Conservation (phyloP, 805 yeast genomes). For the Lipomyces orientalis region DNA sequence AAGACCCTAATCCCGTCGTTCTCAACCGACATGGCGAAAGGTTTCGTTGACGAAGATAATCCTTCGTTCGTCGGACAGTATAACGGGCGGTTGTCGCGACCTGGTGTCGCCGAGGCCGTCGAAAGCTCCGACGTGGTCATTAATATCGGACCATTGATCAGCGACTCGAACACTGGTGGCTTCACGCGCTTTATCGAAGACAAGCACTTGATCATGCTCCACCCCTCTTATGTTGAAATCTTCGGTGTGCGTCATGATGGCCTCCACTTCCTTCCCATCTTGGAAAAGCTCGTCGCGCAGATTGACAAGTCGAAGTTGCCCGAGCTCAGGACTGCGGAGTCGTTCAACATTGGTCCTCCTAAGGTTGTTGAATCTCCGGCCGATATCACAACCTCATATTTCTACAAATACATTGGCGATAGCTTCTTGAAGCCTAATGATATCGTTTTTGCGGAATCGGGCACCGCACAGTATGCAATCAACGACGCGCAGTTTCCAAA, state of each 20-base stretch:
- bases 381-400: slow-evolving; percentile 46
- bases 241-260: slow-evolving; percentile 50
- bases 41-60: slow-evolving; percentile 71
- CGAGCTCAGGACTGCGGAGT: slow-evolving; percentile 38
- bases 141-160: slow-evolving; percentile 68
- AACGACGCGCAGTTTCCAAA: slow-evolving; percentile 69
- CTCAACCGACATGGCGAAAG: slow-evolving; percentile 72
- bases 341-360: slow-evolving; percentile 40
- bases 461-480: slow-evolving; percentile 79
- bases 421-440: slow-evolving; percentile 64
- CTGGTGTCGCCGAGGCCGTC: slow-evolving; percentile 55
- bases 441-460: slow-evolving; percentile 78
- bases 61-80: slow-evolving; percentile 72
- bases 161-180: slow-evolving; percentile 75
- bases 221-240: slow-evolving; percentile 60
- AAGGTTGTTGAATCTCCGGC: slow-evolving; percentile 29
- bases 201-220: slow-evolving; percentile 55
- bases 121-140: slow-evolving; percentile 69
- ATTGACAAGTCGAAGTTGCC: slow-evolving; percentile 46
- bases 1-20: slow-evolving; percentile 59
- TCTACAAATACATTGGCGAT: slow-evolving; percentile 48
- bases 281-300: slow-evolving; percentile 51
- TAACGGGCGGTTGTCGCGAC: slow-evolving; percentile 62
- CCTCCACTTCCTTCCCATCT: slow-evolving; percentile 57
- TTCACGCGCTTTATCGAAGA: slow-evolving; percentile 56